Conservation (phyloP, 1,284 basidiomycete species). For the Microbotryum saponariae region DNA sequence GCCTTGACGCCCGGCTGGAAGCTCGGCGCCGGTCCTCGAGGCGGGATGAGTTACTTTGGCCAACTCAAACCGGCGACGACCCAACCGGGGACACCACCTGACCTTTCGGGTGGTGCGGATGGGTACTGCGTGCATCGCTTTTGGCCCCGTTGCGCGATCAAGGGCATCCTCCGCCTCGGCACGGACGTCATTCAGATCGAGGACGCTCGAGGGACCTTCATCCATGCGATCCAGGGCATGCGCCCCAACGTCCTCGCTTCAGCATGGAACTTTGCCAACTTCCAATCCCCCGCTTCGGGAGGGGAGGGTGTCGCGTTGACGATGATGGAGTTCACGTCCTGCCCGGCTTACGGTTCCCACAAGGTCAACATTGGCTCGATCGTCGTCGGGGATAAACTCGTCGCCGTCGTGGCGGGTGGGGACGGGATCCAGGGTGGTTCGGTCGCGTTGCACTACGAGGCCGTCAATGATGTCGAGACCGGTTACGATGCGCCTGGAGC, state of each 20-base stretch:
- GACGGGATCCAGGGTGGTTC: conserved; percentile 49
- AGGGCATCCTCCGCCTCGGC: conserved; percentile 60
- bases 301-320: conserved; percentile 66
- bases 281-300: conserved; percentile 47
- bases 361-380: conserved; percentile 76
- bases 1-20: conserved; percentile 83
- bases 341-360: conserved; percentile 54
- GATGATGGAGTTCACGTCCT: conserved; percentile 95
- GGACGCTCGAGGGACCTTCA: conserved; percentile 75
- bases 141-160: conserved; percentile 65
- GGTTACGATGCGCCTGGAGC: conserved; percentile 69
- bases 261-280: conserved; percentile 93
- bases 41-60: conserved; percentile 88
- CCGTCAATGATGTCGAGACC: conserved; percentile 59
- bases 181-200: conserved; percentile 54
- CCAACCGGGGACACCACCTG: conserved; percentile 36
- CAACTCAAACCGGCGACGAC: conserved; percentile 28
- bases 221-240: conserved; percentile 98
- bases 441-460: conserved; percentile 59
- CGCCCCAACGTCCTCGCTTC: conserved; percentile 87
- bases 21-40: conserved; percentile 75
- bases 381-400: conserved; percentile 68
- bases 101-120: conserved; percentile 46
- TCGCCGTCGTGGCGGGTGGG: conserved; percentile 52
- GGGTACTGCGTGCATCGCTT: conserved; percentile 88